phyloP scores from a whole-genome alignment of 2,329 filamentous ascomycete genomes.

The Ascochyta pisi region DNA sequence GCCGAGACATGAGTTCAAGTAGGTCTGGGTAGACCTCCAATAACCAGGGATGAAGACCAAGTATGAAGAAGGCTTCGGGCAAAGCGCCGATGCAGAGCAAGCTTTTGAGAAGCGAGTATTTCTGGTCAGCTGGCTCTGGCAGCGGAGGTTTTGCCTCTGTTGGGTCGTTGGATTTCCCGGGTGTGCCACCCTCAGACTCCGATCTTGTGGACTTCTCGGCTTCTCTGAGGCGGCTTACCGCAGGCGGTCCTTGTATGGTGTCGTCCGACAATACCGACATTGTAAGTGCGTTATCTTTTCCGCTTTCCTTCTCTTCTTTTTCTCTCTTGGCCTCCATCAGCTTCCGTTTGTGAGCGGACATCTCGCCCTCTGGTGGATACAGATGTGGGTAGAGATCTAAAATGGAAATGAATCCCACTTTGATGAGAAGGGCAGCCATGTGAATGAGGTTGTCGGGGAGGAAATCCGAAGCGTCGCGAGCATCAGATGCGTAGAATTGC shows the following conservation, averaged over 20 bases:
- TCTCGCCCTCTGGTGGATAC: constrained; percentile 82
- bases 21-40: constrained; percentile 84
- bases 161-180: constrained; percentile 51
- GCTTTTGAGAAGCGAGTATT: constrained; percentile 82
- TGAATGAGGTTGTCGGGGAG: constrained; percentile 93
- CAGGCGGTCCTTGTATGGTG: constrained; percentile 61
- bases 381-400: constrained; percentile 91
- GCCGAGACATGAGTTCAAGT: constrained; percentile 80
- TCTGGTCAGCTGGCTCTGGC: constrained; percentile 84
- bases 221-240: constrained; percentile 57
- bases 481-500: constrained; percentile 86
- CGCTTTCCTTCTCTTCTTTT: constrained; percentile 74
- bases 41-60: constrained; percentile 92
- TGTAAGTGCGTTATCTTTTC: constrained; percentile 79
- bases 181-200: constrained; percentile 54
- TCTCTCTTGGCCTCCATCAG: constrained; percentile 71
- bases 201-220: constrained; percentile 58
- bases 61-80: constrained; percentile 89
- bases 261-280: constrained; percentile 89
- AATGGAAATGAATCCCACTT: constrained; percentile 94
- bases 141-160: constrained; percentile 56
- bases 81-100: constrained; percentile 90
- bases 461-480: constrained; percentile 75
- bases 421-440: constrained; percentile 88
- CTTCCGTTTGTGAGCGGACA: constrained; percentile 75